Conservation (phyloP, 805 yeast species). For the Yarrowia bubula region DNA sequence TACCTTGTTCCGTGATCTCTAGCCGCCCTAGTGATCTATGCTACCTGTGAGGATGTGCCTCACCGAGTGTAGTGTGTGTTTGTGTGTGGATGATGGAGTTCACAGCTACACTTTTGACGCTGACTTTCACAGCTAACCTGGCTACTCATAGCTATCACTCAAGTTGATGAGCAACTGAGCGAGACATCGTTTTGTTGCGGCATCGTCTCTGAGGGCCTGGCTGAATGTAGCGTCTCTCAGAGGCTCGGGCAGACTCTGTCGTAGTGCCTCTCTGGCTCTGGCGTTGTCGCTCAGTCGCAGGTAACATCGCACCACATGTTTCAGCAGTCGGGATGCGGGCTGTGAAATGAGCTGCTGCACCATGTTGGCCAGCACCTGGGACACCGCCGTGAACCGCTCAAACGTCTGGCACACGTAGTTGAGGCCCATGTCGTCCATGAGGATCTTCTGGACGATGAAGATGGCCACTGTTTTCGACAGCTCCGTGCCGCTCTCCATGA, state of each 20-base stretch:
- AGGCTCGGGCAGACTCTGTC: conserved; percentile 81
- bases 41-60: neutral
- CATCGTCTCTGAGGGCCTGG: conserved; percentile 75
- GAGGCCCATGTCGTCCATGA: conserved; percentile 87
- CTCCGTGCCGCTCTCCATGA: conserved; percentile 94
- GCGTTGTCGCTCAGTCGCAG: conserved; percentile 83
- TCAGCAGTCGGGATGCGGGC: conserved; percentile 79
- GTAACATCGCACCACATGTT: conserved; percentile 93
- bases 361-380: conserved; percentile 82
- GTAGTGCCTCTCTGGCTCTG: conserved; percentile 85
- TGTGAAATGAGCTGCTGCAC: conserved; percentile 76
- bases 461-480: conserved; percentile 94
- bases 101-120: too few species aligned
- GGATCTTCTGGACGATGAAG: conserved; percentile 88
- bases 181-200: conserved; percentile 81
- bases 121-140: neutral
- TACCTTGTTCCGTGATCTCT: neutral
- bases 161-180: conserved; percentile 75
- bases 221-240: conserved; percentile 84
- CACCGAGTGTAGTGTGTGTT: too few species aligned
- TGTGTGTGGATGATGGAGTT: too few species aligned
- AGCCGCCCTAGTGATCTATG: neutral
- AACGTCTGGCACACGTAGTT: conserved; percentile 91
- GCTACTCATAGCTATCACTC: conserved; percentile 42
- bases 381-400: conserved; percentile 92